phyloP scores from a whole-genome alignment of 306 rosid species.

The Neltuma alba region DNA sequence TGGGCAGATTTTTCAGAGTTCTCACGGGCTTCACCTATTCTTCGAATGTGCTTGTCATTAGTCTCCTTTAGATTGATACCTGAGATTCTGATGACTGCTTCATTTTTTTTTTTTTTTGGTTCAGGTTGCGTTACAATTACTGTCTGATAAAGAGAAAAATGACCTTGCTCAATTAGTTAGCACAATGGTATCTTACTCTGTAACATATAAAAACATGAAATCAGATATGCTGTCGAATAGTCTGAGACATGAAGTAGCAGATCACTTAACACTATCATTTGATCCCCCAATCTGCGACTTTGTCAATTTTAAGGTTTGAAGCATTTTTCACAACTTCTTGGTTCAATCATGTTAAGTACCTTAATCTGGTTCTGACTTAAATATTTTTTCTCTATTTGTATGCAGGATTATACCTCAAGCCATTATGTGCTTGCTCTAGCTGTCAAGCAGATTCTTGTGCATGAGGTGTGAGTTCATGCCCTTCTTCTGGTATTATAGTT shows the following conservation, averaged over 20 bases:
- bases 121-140: conserved; percentile 75
- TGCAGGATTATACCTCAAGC: conserved; percentile 75
- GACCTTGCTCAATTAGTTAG: conserved; percentile 72
- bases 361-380: conserved; percentile 30
- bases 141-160: conserved; percentile 81
- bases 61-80: background rate
- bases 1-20: conserved; percentile 26
- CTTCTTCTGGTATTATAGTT: conserved; percentile 5
- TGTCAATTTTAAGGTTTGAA: conserved; percentile 75
- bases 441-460: conserved; percentile 83
- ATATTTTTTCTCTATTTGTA: conserved; percentile 24
- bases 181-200: conserved; percentile 79
- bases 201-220: conserved; percentile 68
- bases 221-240: conserved; percentile 46
- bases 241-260: conserved; percentile 54
- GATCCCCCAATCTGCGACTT: conserved; percentile 76
- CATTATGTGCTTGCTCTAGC: conserved; percentile 70
- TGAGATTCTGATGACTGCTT: conserved; percentile 36
- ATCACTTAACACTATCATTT: conserved; percentile 57
- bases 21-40: conserved; percentile 20
- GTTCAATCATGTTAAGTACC: conserved; percentile 9
- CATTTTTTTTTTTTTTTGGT: conserved; percentile 19
- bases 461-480: conserved; percentile 65
- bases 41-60: background rate
- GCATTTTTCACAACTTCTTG: conserved; percentile 31